A percentile compares a stretch with the other conserved stretches of the same genome.
These are phyloP conservation scores for Aspergillus niger DNA, from an alignment of 2,329 filamentous ascomycete species.

Conservation along the genomic window DNA sequence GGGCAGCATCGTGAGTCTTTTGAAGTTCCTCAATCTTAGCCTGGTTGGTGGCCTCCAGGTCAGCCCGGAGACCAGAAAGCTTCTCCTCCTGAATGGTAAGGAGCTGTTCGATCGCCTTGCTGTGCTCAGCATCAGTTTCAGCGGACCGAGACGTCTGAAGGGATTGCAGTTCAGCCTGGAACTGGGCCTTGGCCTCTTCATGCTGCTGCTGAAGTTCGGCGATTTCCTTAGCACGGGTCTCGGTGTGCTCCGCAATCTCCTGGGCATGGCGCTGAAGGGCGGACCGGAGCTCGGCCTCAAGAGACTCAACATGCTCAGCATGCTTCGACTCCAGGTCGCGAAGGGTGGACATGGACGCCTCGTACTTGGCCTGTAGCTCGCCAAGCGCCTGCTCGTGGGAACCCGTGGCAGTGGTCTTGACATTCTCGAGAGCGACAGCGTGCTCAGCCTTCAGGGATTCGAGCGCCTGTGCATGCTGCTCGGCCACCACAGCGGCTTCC, in stretches of 20 bases:
- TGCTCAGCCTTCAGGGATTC: slow-evolving; percentile 39
- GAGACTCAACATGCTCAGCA: slow-evolving; percentile 32
- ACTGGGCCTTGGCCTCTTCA: slow-evolving; percentile 34
- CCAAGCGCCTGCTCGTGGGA: slow-evolving; percentile 32
- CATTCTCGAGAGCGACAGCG: slow-evolving; percentile 37
- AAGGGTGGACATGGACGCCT: slow-evolving; percentile 33
- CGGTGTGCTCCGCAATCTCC: slow-evolving; percentile 34
- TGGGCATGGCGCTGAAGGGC: slow-evolving; percentile 26
- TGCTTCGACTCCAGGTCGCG: slow-evolving; percentile 35
- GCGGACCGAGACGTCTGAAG: slow-evolving; percentile 36
- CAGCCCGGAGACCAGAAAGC: slow-evolving; percentile 36
- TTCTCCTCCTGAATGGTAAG: slow-evolving; percentile 44
- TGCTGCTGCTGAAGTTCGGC: slow-evolving; percentile 39
- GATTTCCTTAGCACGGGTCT: slow-evolving; percentile 32
- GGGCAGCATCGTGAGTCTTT: slow-evolving; percentile 36
- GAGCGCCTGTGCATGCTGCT: slow-evolving; percentile 37
- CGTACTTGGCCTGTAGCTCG: slow-evolving; percentile 38
- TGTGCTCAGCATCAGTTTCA: slow-evolving; percentile 42
- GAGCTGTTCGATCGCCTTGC: slow-evolving; percentile 44
- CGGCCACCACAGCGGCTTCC: slow-evolving; percentile 30
- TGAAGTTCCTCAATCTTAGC: slow-evolving; percentile 40
- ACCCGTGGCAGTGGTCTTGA: slow-evolving; percentile 32
- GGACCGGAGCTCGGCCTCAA: slow-evolving; percentile 28
- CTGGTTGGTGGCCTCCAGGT: slow-evolving; percentile 40
- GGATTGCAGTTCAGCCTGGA: slow-evolving; percentile 43